Evolutionary conservation across 805 yeast species (phyloP), one percentile per base, ranked within the genome.

Genomic region (Pachysolen tannophilus): DNA sequence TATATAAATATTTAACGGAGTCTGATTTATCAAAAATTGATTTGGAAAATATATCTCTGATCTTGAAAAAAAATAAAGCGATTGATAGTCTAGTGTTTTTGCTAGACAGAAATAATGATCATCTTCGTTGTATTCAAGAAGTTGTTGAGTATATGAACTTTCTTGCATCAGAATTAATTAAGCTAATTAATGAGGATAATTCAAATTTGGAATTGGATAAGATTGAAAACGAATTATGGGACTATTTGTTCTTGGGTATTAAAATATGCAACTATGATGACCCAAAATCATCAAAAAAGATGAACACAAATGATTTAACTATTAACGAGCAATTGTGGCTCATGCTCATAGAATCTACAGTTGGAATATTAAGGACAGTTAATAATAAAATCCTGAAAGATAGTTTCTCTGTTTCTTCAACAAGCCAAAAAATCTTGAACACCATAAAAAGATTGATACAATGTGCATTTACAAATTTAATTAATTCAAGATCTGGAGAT

Each of bases 381-480:
- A 61, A 52, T 17, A 43, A 39, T 1, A 18, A 3, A 40, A 35
- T 3, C 33, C 43, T 2, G 13, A 37, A 28, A 23, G 6, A 26
- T 19, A n/a, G n/a, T n/a, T n/a, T n/a, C n/a, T n/a, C n/a, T n/a
- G n/a, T n/a, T n/a, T 2, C 19, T 35, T 7, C 20, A 33, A 20
- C 33, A 6, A 30, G 7, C 8, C 19, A 21, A 13, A 20, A 23
- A n/a, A 6, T 14, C 5, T 30, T 31, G 6, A 41, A 55, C 2
- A 31, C 65, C 9, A 55, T 59, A 26, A 66, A 65, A 31, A 50
- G 66, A 33, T 43, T 61, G 9, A 49, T 66, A 1, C 71, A 66
- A 43, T 69, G 61, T 30, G 40, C 65, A 1, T 68, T 68, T 43
- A 56, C 67, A 3, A 57, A 48, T 23, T 46, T 67, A 35, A 59